phyloP scores from a whole-genome alignment of 73 alveolate species.

The Symbiodinium pilosum region DNA sequence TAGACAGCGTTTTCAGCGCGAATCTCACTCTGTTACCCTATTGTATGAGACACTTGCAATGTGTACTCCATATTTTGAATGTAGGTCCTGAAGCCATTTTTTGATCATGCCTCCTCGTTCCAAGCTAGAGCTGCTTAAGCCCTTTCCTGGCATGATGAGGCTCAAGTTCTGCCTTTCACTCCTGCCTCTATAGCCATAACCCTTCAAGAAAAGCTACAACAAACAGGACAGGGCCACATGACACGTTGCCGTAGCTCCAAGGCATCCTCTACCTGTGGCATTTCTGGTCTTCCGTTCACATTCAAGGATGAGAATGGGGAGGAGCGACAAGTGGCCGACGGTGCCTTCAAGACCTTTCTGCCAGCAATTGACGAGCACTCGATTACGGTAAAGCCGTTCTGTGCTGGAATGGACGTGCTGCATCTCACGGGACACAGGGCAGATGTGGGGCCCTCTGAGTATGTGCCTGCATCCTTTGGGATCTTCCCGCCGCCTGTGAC shows the following conservation, averaged over 20 bases:
- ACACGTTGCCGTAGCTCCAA: background rate
- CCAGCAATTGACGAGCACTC: conserved; percentile 30
- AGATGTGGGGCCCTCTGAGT: conserved; percentile 73
- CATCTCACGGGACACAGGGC: conserved; percentile 34
- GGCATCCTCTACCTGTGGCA: conserved; percentile 67
- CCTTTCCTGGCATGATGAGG: too few relatives aligned
- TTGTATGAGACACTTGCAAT: too few relatives aligned
- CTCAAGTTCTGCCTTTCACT: too few relatives aligned
- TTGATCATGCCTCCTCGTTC: too few relatives aligned
- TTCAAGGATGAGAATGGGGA: conserved; percentile 27
- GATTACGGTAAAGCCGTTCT: conserved; percentile 41
- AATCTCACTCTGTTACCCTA: background rate
- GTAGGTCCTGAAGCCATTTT: background rate
- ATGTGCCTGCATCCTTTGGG: conserved; percentile 47
- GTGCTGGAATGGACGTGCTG: conserved; percentile 43
- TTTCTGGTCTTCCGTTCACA: conserved; percentile 63
- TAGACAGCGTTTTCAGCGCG: background rate
- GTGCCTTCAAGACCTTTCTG: conserved; percentile 52
- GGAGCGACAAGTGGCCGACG: conserved; percentile 58
- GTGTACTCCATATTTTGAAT: too few relatives aligned
- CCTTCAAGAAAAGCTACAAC: too few relatives aligned
- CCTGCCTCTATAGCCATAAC: too few relatives aligned
- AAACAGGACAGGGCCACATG: too few relatives aligned
- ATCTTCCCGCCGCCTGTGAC: conserved; percentile 49
- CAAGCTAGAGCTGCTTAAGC: too few relatives aligned